Evolutionary conservation across 352 stramenopile genomes (phyloP), one percentile per base, ranked within the genome.

Genomic region (Globisporangium echinulatum): DNA sequence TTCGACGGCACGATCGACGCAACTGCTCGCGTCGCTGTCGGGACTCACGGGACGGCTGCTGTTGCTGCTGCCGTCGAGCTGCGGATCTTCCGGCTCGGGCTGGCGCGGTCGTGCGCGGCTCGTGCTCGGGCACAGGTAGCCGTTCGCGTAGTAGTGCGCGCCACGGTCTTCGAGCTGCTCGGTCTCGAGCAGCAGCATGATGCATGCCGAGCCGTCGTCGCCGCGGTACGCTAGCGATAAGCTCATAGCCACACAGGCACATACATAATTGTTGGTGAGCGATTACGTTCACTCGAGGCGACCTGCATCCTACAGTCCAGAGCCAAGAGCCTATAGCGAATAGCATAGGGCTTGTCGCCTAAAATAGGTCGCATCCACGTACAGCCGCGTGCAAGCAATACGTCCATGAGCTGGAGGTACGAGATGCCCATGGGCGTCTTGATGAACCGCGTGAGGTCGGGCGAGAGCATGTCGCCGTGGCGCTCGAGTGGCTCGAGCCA

Each of bases 401-500:
- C 81, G 59, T 91, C 78, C 68, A 94, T 94, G 42, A 94, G 62
- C 46, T 90, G 78, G 4, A 94, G 62, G 59, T 94, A 94, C 37
- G 82, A 91, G 25, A 92, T 88, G 3, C 80, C 84, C 37, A 91
- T 73, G 7, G 84, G 82, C 0, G 75, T 90, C 49, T 77, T 81
- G 51, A 90, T 87, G 62, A 88, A 86, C 2, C 80, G 78, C 33
- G 75, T 86, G 15, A 94, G 72, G 51, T 90, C 75, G 6, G 74
- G 72, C n/a, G 79, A 69, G 42, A 88, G 65, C 25, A 85, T 79
- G 37, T 85, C 71, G 8, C 81, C 68, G 42, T 81, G 81, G 13
- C 74, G 80, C 59, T 92, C 82, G 40, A 90, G 79, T 13, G 79
- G 70, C 13, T 85, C 74, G 9, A 94, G 71, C 84, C 84, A 94